Percentiles rank a stretch among this genome's conserved stretches.
Evolutionary conservation across 1,284 basidiomycete genomes (phyloP).

Genomic region (Microbotryomycetes sp.): DNA sequence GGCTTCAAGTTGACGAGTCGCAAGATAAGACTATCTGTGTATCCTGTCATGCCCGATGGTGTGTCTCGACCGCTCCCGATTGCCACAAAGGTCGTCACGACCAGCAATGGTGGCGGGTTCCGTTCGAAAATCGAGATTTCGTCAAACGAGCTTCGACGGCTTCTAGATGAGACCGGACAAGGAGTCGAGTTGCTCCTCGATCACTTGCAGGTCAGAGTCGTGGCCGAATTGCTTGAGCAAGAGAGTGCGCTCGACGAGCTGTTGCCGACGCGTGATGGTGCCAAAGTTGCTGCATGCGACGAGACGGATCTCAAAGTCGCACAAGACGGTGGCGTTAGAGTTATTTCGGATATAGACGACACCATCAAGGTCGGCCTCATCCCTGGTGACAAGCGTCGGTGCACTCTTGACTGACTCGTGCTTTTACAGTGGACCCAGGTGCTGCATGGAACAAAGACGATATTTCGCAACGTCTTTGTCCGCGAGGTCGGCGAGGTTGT

Average conservation of each 20-base stretch:
- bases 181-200: conserved; percentile 6
- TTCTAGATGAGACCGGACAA: conserved; percentile 8
- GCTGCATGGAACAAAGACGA: conserved; percentile 38
- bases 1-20: conserved; percentile 29
- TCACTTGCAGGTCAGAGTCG: conserved; percentile 9
- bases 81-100: conserved; percentile 14
- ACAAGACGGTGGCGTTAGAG: conserved; percentile 47
- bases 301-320: conserved; percentile 14
- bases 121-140: conserved; percentile 20
- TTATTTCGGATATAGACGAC: conserved; percentile 92
- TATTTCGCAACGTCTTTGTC: conserved; percentile 47
- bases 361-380: conserved; percentile 58
- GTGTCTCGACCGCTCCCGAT: not conserved
- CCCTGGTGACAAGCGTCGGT: too few species aligned
- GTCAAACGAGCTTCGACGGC: conserved; percentile 2
- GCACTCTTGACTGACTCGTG: not conserved
- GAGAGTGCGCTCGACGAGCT: not conserved
- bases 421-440: conserved; percentile 36
- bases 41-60: not conserved
- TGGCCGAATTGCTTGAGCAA: conserved; percentile 24
- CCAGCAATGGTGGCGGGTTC: conserved; percentile 30
- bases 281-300: conserved; percentile 12
- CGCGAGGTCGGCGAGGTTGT: conserved; percentile 59
- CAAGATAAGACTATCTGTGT: conserved; percentile 29
- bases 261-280: not conserved